Conservation (phyloP, 345 rosid species). For the Eucalyptus erythrocorys region DNA sequence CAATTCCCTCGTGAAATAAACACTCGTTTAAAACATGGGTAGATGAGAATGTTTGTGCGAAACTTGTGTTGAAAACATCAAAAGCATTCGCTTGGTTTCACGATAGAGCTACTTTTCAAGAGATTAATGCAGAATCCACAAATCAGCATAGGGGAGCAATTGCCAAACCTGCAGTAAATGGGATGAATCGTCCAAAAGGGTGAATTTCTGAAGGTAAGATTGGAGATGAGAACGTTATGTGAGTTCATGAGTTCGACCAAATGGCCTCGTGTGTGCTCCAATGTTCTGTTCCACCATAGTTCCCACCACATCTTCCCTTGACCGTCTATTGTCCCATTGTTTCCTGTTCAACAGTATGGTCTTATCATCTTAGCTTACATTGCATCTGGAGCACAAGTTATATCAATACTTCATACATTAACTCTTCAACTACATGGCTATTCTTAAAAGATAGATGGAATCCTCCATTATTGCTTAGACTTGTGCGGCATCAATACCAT, state of each 20-base stretch:
- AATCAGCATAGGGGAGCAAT: background rate
- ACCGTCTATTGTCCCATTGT: constrained; percentile 91
- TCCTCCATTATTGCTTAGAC: background rate
- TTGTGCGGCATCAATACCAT: background rate
- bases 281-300: constrained; percentile 93
- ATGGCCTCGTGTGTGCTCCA: constrained; percentile 90
- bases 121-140: background rate
- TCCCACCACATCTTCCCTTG: constrained; percentile 99
- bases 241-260: constrained; percentile 84
- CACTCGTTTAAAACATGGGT: background rate
- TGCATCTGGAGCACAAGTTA: background rate
- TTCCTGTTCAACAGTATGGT: constrained; percentile 28
- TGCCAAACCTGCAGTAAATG: constrained; percentile 73
- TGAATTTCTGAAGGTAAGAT: constrained; percentile 74
- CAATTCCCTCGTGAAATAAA: background rate
- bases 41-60: background rate
- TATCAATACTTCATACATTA: background rate
- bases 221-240: constrained; percentile 59
- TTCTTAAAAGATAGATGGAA: background rate
- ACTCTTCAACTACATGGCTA: background rate
- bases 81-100: background rate
- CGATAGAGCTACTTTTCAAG: background rate
- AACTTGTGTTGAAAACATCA: background rate
- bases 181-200: constrained; percentile 99
- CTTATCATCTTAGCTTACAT: background rate